Evolutionary conservation across 2,329 filamentous ascomycete genomes (phyloP).

Genomic region (Didymella keratinophila): DNA sequence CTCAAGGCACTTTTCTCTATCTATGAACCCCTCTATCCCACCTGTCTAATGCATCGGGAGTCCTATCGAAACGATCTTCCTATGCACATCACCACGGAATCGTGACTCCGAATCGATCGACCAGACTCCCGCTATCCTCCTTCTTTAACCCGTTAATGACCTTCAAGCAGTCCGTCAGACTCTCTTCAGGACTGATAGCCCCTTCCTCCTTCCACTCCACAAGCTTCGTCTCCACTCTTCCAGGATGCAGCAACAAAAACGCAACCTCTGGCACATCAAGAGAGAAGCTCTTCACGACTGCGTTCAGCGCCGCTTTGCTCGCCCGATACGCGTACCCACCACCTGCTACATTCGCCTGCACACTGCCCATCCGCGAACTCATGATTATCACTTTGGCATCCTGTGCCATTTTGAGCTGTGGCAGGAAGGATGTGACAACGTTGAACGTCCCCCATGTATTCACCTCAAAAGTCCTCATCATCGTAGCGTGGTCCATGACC

Average conservation of each 20-base stretch:
- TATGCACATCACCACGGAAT: slow-evolving; percentile 51
- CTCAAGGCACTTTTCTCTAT: neutral
- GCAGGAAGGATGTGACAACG: slow-evolving; percentile 49
- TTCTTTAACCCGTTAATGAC: slow-evolving; percentile 47
- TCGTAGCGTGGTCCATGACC: slow-evolving; percentile 51
- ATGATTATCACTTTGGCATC: slow-evolving; percentile 52
- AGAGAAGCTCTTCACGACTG: slow-evolving; percentile 54
- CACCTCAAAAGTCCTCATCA: slow-evolving; percentile 51
- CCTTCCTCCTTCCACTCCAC: slow-evolving; percentile 57
- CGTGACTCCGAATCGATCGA: slow-evolving; percentile 54
- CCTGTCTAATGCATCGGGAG: neutral
- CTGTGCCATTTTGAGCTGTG: slow-evolving; percentile 36
- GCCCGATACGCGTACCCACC: slow-evolving; percentile 58
- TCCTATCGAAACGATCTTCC: neutral
- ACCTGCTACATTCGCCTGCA: slow-evolving; percentile 52
- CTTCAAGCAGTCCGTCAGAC: slow-evolving; percentile 49
- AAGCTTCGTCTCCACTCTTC: slow-evolving; percentile 56
- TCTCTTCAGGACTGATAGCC: slow-evolving; percentile 54
- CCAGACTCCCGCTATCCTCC: slow-evolving; percentile 51
- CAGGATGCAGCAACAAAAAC: slow-evolving; percentile 56
- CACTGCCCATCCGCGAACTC: slow-evolving; percentile 54
- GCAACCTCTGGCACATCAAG: slow-evolving; percentile 54
- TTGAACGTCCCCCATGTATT: slow-evolving; percentile 56
- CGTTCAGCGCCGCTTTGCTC: slow-evolving; percentile 58
- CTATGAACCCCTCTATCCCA: neutral